Evolutionary conservation across 495 filamentous ascomycete genomes (phyloP), one percentile per base, ranked within the genome.

Genomic region (Podospora didyma): DNA sequence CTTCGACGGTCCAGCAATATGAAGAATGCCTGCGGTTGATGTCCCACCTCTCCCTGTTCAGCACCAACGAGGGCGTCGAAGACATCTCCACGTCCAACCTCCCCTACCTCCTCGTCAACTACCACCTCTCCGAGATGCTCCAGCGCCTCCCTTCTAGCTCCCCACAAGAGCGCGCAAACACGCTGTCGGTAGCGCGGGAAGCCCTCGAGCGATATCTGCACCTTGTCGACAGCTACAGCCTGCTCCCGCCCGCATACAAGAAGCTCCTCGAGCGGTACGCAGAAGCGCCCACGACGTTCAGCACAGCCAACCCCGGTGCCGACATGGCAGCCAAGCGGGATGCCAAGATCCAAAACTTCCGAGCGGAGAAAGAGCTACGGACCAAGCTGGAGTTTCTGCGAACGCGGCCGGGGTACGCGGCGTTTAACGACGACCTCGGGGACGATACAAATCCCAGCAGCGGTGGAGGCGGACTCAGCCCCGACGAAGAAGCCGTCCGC

Each of bases 61-160:
- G 90, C 64, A 80, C 86, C 7, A 97, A 98, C 69, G 94, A 98
- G 68, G 79, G 82, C 2, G 71, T 96, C 31, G 95, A 97, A 53
- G 94, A 98, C 76, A 75, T 97, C 26, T 78, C 88, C 11, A 93
- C 92, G 11, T 79, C 78, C n/a, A 85, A 94, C 70, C 70, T 98
- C 44, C 88, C 87, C 81, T 96, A 81, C 59, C 64, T 79, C 22
- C 61, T 77, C 41, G 65, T 68, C 46, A 60, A 64, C 58, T 66
- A 54, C 59, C 68, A 63, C 63, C 54, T 70, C 52, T 64, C 64
- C 37, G 66, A 72, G 57, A 60, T 75, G 45, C 51, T 66, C 41
- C 65, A 69, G 47, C 75, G 67, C 56, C 63, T 70, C 44, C 86
- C 65, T 71, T 85, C 58, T 75, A 78, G 65, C 68, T 82, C 60